A percentile compares a stretch with the other conserved stretches of the same genome.
phyloP scores from a whole-genome alignment of 805 yeast species.

The Saturnispora besseyi region DNA sequence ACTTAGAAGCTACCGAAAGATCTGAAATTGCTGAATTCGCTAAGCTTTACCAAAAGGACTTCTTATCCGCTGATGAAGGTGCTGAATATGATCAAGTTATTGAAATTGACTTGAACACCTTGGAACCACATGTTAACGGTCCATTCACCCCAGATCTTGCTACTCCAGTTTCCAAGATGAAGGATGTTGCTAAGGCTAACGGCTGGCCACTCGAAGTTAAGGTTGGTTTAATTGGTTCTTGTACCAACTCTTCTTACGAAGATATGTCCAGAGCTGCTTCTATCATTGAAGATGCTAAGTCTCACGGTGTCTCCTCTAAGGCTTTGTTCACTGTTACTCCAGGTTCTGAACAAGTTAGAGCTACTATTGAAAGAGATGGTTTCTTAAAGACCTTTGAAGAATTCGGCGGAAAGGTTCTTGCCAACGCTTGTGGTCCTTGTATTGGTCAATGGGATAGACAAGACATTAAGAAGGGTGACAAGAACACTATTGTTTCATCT shows the following conservation, averaged over 20 bases:
- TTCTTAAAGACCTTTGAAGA: constrained; percentile 69
- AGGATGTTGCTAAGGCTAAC: constrained; percentile 56
- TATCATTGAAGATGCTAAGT: constrained; percentile 76
- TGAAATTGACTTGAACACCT: constrained; percentile 75
- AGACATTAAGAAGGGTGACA: constrained; percentile 54
- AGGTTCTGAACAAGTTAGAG: constrained; percentile 97
- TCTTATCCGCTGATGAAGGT: constrained; percentile 74
- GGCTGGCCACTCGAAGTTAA: constrained; percentile 81
- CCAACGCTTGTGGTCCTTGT: constrained; percentile 99
- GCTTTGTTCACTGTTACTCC: constrained; percentile 93
- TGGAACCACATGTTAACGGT: constrained; percentile 95
- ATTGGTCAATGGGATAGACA: constrained; percentile 99
- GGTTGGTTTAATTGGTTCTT: constrained; percentile 95
- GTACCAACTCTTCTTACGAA: constrained; percentile 97
- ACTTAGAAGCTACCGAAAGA: constrained; percentile 78
- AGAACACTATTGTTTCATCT: constrained; percentile 89
- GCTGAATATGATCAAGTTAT: constrained; percentile 88
- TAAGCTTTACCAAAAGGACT: constrained; percentile 33
- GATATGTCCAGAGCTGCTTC: constrained; percentile 97
- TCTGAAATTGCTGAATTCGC: constrained; percentile 77
- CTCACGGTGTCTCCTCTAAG: constrained; percentile 82
- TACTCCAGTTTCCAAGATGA: constrained; percentile 81
- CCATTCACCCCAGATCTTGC: constrained; percentile 98
- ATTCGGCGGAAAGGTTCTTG: constrained; percentile 85
- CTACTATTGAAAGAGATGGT: constrained; percentile 95